These are phyloP conservation scores for Lepidium africanum DNA, from an alignment of 345 rosid genomes.

Conservation along the genomic window DNA sequence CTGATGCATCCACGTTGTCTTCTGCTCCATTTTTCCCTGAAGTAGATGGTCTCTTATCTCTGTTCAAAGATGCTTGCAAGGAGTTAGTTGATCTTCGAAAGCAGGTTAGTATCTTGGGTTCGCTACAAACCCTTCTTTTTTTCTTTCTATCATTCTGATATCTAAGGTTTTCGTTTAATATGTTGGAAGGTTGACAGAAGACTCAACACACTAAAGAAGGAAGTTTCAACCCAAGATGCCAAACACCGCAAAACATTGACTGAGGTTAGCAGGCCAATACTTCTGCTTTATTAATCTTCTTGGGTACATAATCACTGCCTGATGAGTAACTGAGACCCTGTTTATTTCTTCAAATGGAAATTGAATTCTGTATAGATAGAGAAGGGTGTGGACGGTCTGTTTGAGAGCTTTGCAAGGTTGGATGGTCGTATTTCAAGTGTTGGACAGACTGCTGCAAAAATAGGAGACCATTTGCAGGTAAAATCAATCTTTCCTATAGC, in stretches of 20 bases:
- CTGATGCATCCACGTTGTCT: conserved; percentile 45
- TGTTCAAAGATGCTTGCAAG: conserved; percentile 80
- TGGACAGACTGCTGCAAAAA: conserved; percentile 99
- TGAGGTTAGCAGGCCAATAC: conserved; percentile 53
- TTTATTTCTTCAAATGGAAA: neutral
- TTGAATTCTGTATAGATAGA: conserved; percentile 50
- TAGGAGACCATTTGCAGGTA: conserved; percentile 99
- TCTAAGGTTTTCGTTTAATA: neutral
- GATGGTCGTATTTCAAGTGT: conserved; percentile 95
- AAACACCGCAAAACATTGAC: conserved; percentile 90
- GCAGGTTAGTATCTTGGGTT: conserved; percentile 42
- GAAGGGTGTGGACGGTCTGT: conserved; percentile 90
- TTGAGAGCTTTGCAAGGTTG: conserved; percentile 84
- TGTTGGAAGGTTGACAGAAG: conserved; percentile 75
- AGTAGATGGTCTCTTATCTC: conserved; percentile 77
- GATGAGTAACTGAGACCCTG: neutral
- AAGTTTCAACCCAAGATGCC: conserved; percentile 83
- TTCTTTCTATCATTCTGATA: conserved; percentile 3
- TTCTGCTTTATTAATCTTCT: neutral
- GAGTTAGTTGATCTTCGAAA: conserved; percentile 88
- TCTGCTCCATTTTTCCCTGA: conserved; percentile 85
- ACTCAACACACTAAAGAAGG: conserved; percentile 82
- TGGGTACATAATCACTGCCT: neutral
- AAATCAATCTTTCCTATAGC: conserved; percentile 1
- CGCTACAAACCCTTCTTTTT: neutral